Base-by-base conservation (phyloP, 164 flowering plant genomes). In the Dillenia suffruticosa region DNA sequence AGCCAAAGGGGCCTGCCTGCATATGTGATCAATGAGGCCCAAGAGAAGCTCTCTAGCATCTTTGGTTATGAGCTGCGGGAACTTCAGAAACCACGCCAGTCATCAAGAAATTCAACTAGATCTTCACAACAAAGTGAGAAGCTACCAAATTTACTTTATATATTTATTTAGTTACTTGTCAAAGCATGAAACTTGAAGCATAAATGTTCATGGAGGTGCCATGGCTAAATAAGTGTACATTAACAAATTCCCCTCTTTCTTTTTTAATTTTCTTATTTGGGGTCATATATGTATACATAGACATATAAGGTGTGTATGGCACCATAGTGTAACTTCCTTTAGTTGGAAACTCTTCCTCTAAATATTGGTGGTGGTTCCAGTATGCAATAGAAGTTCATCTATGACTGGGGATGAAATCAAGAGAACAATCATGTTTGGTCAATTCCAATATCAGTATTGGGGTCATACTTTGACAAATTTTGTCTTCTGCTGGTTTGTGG, bases 21-120 rank as follows among this genome's bases (percentile, higher is more conserved):
- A 55, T 52, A 66, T 62, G 84, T 95, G 12, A 86, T 95, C 53
- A 73, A 88, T 54, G 90, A 81, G 72, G 99, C 99, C 2, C 73
- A 61, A 63, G 76, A 78, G 53, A 90, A 84, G 77, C 88, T 94
- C 9, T 74, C 84, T 1, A 74, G 59, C 67, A 73, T 84, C 66
- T 91, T 94, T 67, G 99, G 99, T 12, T 92, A 84, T 70, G 97
- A 91, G 58, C 57, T 95, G 88, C 77, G 72, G 59, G 99, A 95
- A 77, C 90, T 89, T 67, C 94, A 88, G 56, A 76, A 91, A 11
- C 26, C 77, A 14, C 89, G 92, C 9, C 85, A 90, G 61, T 79
- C 88, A 3, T 68, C 92, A 2, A 57, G 72, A 6, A 74, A 66
- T 69, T 84, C 82, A 51, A 63, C 54, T 9, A 85, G 81, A 9